These are phyloP conservation scores for Tolypocladium album DNA, from an alignment of 2,329 filamentous ascomycete genomes.

Conservation along the genomic window DNA sequence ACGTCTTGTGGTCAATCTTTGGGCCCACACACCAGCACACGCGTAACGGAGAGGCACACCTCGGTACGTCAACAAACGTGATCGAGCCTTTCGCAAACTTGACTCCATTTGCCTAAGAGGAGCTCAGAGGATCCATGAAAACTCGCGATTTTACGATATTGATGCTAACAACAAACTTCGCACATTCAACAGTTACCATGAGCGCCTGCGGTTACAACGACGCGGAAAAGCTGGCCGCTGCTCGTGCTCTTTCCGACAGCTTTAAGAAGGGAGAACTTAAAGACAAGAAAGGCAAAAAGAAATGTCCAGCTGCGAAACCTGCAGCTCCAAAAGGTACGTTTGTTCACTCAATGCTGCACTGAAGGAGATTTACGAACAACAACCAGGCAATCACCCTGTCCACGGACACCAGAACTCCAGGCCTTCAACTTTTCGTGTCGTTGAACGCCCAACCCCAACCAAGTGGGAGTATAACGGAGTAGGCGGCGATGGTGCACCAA, in stretches of 20 bases:
- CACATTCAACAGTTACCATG: constrained; percentile 4
- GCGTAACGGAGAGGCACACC: too few species aligned
- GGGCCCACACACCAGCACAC: too few species aligned
- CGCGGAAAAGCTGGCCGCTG: constrained; percentile 13
- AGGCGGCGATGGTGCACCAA: neutral
- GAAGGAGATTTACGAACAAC: neutral
- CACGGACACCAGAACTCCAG: too few species aligned
- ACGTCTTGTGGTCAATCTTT: neutral
- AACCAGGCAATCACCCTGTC: neutral
- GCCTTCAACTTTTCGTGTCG: neutral
- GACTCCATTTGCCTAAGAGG: neutral
- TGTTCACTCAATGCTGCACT: neutral
- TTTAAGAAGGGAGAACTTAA: constrained; percentile 12
- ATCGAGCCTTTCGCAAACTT: too few species aligned
- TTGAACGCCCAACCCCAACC: constrained; percentile 6
- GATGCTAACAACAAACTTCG: neutral
- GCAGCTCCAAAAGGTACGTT: neutral
- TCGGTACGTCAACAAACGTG: too few species aligned
- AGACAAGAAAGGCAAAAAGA: neutral
- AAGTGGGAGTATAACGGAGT: constrained; percentile 7
- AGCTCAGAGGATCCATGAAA: neutral
- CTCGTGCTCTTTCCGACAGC: constrained; percentile 12
- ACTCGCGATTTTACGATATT: neutral
- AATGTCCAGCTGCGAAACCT: neutral
- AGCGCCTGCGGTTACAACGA: constrained; percentile 11